Percentiles rank a stretch among this genome's conserved stretches.
Evolutionary conservation across 1,284 basidiomycete species (phyloP).

Genomic region (Bondarzewia mesenterica): DNA sequence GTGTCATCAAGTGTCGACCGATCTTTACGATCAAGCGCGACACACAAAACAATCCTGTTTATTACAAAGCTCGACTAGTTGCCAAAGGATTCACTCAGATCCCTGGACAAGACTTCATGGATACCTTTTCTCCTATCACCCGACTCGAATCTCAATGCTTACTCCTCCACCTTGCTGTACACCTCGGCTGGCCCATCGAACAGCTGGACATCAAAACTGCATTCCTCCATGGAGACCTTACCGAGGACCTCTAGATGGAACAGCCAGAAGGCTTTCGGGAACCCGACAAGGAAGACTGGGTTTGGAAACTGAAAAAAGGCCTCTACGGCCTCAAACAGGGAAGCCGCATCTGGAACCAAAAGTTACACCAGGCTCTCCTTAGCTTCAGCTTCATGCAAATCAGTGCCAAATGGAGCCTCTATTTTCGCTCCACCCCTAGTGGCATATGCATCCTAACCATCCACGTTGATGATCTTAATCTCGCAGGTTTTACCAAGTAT

Average conservation of each 20-base stretch:
- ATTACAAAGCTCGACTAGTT: slow-evolving; percentile 29
- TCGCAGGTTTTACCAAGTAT: too few relatives aligned
- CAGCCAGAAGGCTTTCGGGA: slow-evolving; percentile 15
- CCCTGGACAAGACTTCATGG: slow-evolving; percentile 28
- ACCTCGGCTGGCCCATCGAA: slow-evolving; percentile 17
- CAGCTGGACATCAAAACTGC: slow-evolving; percentile 27
- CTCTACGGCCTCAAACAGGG: slow-evolving; percentile 21
- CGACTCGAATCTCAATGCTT: slow-evolving; percentile 15
- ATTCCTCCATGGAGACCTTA: slow-evolving; percentile 21
- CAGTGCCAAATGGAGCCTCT: slow-evolving; percentile 3
- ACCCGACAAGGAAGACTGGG: slow-evolving; percentile 5
- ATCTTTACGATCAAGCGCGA: slow-evolving; percentile 25
- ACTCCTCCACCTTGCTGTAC: slow-evolving; percentile 22
- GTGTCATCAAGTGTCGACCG: slow-evolving; percentile 23
- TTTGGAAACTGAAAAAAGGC: slow-evolving; percentile 13
- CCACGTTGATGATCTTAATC: slow-evolving; percentile 20
- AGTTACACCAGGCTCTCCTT: slow-evolving; percentile 5
- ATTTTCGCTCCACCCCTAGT: not conserved
- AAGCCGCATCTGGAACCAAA: slow-evolving; percentile 12
- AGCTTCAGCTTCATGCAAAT: slow-evolving; percentile 6
- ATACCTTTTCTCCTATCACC: slow-evolving; percentile 27
- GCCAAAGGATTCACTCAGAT: slow-evolving; percentile 31
- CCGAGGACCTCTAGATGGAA: slow-evolving; percentile 18
- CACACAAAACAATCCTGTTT: slow-evolving; percentile 16
- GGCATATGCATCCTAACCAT: slow-evolving; percentile 8